Evolutionary conservation across 2,329 filamentous ascomycete genomes (phyloP).

Genomic region (Cladorrhinum sp.): DNA sequence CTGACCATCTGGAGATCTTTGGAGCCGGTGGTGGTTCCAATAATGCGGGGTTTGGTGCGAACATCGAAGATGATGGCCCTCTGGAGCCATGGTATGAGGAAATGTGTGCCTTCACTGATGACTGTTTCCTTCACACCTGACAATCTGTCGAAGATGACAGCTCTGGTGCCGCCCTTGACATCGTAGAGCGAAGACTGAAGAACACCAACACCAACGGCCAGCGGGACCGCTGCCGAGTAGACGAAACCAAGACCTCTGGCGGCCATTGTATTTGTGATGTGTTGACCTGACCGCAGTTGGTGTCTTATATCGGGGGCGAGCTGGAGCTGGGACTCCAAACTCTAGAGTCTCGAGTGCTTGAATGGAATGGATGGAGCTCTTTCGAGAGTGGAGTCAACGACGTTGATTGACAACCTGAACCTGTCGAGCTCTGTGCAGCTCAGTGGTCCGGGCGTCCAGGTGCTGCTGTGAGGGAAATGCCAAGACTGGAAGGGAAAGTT

Average conservation of each 20-base stretch:
- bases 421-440: not conserved
- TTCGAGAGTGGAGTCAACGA: constrained; percentile 22
- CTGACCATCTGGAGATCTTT: constrained; percentile 99
- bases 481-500: not conserved
- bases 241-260: constrained; percentile 22
- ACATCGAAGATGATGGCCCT: constrained; percentile 94
- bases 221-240: constrained; percentile 56
- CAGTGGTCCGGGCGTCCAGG: too few species aligned
- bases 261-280: constrained; percentile 21
- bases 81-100: constrained; percentile 94
- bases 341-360: constrained; percentile 6
- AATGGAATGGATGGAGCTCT: constrained; percentile 22
- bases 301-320: not conserved
- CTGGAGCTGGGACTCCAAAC: constrained; percentile 4
- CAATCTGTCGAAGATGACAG: constrained; percentile 96
- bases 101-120: constrained; percentile 94
- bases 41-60: constrained; percentile 94
- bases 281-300: not conserved
- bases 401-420: not conserved
- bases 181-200: constrained; percentile 87
- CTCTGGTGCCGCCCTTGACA: constrained; percentile 88
- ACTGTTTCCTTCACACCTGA: constrained; percentile 90
- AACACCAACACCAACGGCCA: constrained; percentile 64
- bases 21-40: constrained; percentile 93
- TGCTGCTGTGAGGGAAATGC: not conserved